These are phyloP conservation scores for Triangularia setosa DNA, from an alignment of 2,329 filamentous ascomycete species.

Conservation along the genomic window DNA sequence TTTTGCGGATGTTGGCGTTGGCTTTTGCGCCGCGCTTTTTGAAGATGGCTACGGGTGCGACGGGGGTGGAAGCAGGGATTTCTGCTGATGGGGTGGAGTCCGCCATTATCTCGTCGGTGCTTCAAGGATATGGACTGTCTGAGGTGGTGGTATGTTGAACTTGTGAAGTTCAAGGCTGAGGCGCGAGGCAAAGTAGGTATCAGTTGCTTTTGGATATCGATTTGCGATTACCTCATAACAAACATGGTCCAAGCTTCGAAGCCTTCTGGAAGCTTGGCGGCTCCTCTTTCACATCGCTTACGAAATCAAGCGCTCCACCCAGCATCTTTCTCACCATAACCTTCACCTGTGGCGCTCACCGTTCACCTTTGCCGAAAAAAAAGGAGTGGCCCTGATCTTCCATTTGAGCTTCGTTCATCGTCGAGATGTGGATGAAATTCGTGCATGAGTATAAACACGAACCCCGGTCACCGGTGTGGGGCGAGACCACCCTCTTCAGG, in stretches of 20 bases:
- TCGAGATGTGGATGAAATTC: background rate
- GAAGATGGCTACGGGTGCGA: constrained; percentile 64
- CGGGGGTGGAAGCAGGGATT: constrained; percentile 1
- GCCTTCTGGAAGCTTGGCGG: background rate
- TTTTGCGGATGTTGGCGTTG: constrained; percentile 76
- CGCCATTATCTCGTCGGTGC: constrained; percentile 15
- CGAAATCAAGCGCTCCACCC: background rate
- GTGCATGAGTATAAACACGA: background rate
- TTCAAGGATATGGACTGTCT: background rate
- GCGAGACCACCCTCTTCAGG: background rate
- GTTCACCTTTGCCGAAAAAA: background rate
- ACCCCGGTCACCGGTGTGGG: background rate
- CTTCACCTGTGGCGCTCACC: background rate
- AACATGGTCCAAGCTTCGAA: background rate
- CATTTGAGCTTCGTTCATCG: background rate
- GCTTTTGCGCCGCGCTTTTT: constrained; percentile 79
- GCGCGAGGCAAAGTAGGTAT: background rate
- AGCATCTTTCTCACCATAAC: background rate
- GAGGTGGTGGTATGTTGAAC: background rate
- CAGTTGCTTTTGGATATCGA: background rate
- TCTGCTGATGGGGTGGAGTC: constrained; percentile 13
- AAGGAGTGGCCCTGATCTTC: background rate
- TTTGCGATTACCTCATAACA: background rate
- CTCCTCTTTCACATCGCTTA: background rate
- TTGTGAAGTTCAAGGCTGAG: background rate